phyloP scores from a whole-genome alignment of 352 stramenopile species.

The Pythium phragmiticola region DNA sequence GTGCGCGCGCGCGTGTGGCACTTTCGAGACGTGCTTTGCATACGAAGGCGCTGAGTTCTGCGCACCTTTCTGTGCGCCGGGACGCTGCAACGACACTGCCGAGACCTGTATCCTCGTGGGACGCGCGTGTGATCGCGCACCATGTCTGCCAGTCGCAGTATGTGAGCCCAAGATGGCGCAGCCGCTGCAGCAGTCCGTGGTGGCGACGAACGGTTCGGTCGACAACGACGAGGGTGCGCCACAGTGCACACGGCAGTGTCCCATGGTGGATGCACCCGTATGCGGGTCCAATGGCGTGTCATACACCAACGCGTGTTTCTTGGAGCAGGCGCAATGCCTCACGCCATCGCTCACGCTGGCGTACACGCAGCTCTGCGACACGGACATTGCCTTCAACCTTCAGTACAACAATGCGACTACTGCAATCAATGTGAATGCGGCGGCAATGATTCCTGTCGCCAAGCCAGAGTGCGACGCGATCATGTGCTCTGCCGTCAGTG shows the following conservation, averaged over 20 bases:
- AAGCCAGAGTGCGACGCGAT: conserved; percentile 25
- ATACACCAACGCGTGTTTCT: conserved; percentile 55
- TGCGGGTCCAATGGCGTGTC: conserved; percentile 46
- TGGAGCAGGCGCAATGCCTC: conserved; percentile 46
- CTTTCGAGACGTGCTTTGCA: conserved; percentile 46
- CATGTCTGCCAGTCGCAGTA: conserved; percentile 45
- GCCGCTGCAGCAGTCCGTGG: not conserved
- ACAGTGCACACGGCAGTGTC: conserved; percentile 36
- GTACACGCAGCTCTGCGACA: conserved; percentile 29
- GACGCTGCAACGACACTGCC: conserved; percentile 36
- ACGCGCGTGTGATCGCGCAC: conserved; percentile 32
- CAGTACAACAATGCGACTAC: conserved; percentile 30
- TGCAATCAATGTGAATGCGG: not conserved
- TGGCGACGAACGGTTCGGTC: not conserved
- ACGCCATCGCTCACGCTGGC: conserved; percentile 24
- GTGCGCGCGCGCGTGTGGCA: conserved; percentile 29
- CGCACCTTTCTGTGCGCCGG: conserved; percentile 37
- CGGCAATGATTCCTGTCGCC: not conserved
- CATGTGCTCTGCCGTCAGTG: conserved; percentile 38
- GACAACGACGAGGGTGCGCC: not conserved
- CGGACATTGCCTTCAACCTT: conserved; percentile 30
- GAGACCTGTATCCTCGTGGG: conserved; percentile 44
- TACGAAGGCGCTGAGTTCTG: conserved; percentile 48
- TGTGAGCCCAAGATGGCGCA: conserved; percentile 34
- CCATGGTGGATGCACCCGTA: conserved; percentile 39